These are phyloP conservation scores for Hemisphaericaspora xylofermentans DNA, from an alignment of 1,139 yeast genomes.

Conservation along the genomic window DNA sequence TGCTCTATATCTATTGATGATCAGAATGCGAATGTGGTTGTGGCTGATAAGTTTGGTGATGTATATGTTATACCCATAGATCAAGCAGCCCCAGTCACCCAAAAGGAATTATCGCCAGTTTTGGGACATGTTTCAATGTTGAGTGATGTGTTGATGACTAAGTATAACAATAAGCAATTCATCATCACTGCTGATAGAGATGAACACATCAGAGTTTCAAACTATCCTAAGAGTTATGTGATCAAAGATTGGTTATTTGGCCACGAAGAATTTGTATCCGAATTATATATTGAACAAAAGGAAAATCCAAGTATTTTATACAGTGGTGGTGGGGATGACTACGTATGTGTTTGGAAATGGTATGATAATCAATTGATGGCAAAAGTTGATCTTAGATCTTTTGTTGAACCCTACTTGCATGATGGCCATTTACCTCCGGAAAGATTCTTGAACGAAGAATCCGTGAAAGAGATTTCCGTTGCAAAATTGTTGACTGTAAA, in stretches of 20 bases:
- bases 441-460: slow-evolving; percentile 57
- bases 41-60: slow-evolving; percentile 98
- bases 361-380: slow-evolving; percentile 43
- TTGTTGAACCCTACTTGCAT: slow-evolving; percentile 49
- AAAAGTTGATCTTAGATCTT: slow-evolving; percentile 48
- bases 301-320: slow-evolving; percentile 51
- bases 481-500: slow-evolving; percentile 41
- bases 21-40: slow-evolving; percentile 51
- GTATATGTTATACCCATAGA: slow-evolving; percentile 62
- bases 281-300: slow-evolving; percentile 47
- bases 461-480: slow-evolving; percentile 54
- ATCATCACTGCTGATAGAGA: slow-evolving; percentile 89
- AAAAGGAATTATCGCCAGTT: slow-evolving; percentile 56
- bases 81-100: slow-evolving; percentile 30
- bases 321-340: slow-evolving; percentile 91
- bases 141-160: slow-evolving; percentile 60
- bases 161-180: slow-evolving; percentile 47
- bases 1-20: slow-evolving; percentile 67
- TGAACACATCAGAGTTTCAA: slow-evolving; percentile 89
- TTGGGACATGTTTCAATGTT: slow-evolving; percentile 97
- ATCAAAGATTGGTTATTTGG: slow-evolving; percentile 86
- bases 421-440: slow-evolving; percentile 67
- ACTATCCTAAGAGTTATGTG: slow-evolving; percentile 74
- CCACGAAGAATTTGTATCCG: slow-evolving; percentile 78
- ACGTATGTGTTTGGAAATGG: slow-evolving; percentile 82